phyloP scores from a whole-genome alignment of 106 monocot genomes.

The Dendrobium huoshanense region DNA sequence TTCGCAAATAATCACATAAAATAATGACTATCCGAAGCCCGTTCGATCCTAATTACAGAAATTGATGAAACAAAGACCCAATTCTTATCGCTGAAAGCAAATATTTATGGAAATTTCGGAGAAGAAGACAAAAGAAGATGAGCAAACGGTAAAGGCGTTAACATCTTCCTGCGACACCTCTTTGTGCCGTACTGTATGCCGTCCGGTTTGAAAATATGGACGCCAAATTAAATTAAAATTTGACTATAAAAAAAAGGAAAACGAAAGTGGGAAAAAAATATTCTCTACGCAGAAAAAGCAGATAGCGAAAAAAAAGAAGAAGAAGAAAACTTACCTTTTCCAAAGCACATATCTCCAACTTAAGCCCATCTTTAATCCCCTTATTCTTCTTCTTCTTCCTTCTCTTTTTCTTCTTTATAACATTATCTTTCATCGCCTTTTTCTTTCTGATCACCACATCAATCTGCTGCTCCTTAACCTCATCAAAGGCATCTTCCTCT shows the following conservation, averaged over 20 bases:
- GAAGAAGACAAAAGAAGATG: background rate
- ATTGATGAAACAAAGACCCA: background rate
- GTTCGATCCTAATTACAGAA: background rate
- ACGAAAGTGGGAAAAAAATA: background rate
- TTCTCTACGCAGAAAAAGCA: background rate
- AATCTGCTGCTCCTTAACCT: background rate
- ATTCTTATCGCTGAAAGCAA: background rate
- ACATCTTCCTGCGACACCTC: background rate
- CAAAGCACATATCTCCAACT: conserved; percentile 15
- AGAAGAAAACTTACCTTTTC: conserved; percentile 27
- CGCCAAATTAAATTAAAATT: conserved; percentile 6
- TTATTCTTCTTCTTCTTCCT: conserved; percentile 21
- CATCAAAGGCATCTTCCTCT: background rate
- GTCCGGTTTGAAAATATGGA: background rate
- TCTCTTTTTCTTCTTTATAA: background rate
- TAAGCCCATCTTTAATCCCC: conserved; percentile 5
- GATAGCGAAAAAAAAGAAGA: background rate
- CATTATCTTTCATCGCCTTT: background rate
- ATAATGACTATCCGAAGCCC: background rate
- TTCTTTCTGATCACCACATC: background rate
- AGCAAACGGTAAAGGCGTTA: background rate
- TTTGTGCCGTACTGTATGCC: background rate
- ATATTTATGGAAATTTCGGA: background rate
- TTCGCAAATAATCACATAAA: conserved; percentile 7
- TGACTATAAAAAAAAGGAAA: background rate